Conservation (phyloP, 805 yeast species). For the Candida sanyiensis region DNA sequence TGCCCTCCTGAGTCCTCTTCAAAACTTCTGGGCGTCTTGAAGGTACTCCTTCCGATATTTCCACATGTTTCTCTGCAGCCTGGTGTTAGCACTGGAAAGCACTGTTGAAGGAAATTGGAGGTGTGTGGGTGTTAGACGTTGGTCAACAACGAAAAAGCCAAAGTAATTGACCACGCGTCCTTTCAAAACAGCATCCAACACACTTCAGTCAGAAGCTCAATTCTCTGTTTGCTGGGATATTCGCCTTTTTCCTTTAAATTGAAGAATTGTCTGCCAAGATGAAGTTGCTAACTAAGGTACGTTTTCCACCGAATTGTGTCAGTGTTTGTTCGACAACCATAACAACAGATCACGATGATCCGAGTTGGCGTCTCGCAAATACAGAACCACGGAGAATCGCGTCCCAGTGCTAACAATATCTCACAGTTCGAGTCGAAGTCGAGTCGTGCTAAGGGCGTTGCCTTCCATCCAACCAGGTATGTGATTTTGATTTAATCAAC, state of each 20-base stretch:
- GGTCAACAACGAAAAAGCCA: not conserved
- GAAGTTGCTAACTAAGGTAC: conserved; percentile 78
- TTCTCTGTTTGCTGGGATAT: not conserved
- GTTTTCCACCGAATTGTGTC: conserved; percentile 19
- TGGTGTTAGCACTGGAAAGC: too few relatives aligned
- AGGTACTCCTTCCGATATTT: too few relatives aligned
- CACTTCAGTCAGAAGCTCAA: not conserved
- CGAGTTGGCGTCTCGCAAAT: not conserved
- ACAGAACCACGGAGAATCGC: not conserved
- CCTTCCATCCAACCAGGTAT: conserved; percentile 83
- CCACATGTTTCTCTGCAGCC: too few relatives aligned
- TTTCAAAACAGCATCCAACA: not conserved
- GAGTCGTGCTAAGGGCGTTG: conserved; percentile 95
- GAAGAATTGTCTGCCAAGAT: conserved; percentile 30
- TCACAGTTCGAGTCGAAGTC: conserved; percentile 91
- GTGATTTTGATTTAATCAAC: conserved; percentile 12
- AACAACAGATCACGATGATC: not conserved
- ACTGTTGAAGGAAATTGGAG: too few relatives aligned
- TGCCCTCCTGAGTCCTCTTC: too few relatives aligned
- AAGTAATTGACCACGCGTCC: conserved; percentile 1
- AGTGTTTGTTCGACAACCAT: not conserved
- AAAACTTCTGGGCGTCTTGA: too few relatives aligned
- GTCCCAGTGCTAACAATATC: conserved; percentile 8
- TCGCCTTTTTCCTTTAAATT: not conserved
- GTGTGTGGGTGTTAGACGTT: conserved; percentile 1